Percentiles rank a stretch among this genome's conserved stretches.
phyloP scores from a whole-genome alignment of 345 rosid species.

The Salix brachista region DNA sequence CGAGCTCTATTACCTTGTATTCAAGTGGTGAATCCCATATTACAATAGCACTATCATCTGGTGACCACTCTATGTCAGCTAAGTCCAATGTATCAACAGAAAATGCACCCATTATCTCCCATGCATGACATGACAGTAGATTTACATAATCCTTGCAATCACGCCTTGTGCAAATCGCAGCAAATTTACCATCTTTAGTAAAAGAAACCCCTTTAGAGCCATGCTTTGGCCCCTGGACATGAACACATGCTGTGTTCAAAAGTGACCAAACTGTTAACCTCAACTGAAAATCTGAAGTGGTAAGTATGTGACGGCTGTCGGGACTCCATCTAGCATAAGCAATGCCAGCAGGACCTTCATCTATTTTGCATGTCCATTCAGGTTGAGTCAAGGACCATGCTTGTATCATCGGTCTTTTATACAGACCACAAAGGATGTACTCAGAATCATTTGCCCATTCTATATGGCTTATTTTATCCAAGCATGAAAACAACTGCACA shows the following conservation, averaged over 20 bases:
- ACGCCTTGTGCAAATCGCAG: conserved; percentile 81
- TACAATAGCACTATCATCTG: conserved; percentile 82
- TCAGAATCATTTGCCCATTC: conserved; percentile 98
- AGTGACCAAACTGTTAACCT: conserved; percentile 89
- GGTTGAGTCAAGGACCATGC: conserved; percentile 91
- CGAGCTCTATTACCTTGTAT: conserved; percentile 51
- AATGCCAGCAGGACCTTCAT: conserved; percentile 95
- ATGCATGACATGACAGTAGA: conserved; percentile 76
- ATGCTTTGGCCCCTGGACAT: conserved; percentile 95
- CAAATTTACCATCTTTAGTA: conserved; percentile 84
- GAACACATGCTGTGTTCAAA: conserved; percentile 92
- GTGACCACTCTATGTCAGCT: conserved; percentile 96
- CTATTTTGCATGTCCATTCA: conserved; percentile 97
- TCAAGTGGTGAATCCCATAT: conserved; percentile 91
- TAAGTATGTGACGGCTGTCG: conserved; percentile 89
- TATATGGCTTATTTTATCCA: conserved; percentile 91
- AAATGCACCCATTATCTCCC: conserved; percentile 96
- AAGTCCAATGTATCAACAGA: conserved; percentile 81
- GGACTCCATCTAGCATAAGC: conserved; percentile 99
- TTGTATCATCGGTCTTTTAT: conserved; percentile 86
- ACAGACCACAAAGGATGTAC: conserved; percentile 88
- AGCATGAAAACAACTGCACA: conserved; percentile 91
- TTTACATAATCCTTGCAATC: conserved; percentile 92
- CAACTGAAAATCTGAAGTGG: conserved; percentile 86
- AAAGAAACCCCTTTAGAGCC: conserved; percentile 80